Evolutionary conservation across 2,329 filamentous ascomycete species (phyloP), one percentile per base, ranked within the genome.

Genomic region (Epichloe glyceriae): DNA sequence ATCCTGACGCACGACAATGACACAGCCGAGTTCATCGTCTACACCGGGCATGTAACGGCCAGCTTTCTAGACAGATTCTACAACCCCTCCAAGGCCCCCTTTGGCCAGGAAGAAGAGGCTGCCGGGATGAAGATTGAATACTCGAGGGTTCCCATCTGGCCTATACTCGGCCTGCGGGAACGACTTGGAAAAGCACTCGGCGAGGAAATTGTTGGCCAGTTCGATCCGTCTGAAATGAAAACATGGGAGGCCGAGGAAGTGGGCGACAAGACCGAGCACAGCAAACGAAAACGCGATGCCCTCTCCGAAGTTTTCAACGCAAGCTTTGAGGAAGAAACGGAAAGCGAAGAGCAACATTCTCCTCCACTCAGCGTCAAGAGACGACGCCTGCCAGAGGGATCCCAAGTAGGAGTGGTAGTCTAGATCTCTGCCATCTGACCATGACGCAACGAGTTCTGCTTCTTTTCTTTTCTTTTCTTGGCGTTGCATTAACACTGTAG

Each of bases 141-240:
- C 58, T 66, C 67, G 2, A 68, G 68, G 7, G 73, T 80, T 2
- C 72, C 73, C 0, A 67, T 75, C 26, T 80, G 75, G 74, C 78
- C 78, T 0, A 67, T 79, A 5, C 58, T 77, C 0, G 77, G 76
- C 4, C 67, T 81, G 6, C 72, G 73, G 52, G 76, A 80, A 59
- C 71, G 78, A 5, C 65, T 81, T 0, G 75, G 74, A 39, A 70
- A 70, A 54, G 77, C 74, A 3, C 63, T 81, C 0, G 76, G 77
- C 7, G 61, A 64, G 17, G 74, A 78, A 3, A 56, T 79, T 12
- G 72, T 76, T 4, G 75, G 75, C 1, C 47, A 53, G 2, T 66
- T 71, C 46, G 64, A 72, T 47, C 52, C 58, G 0, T 60, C 65
- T 6, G 59, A 63, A 15, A 72, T 78, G 47, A 71, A 75, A 51